These are phyloP conservation scores for Tuber brumale DNA, from an alignment of 495 filamentous ascomycete genomes.

Conservation along the genomic window DNA sequence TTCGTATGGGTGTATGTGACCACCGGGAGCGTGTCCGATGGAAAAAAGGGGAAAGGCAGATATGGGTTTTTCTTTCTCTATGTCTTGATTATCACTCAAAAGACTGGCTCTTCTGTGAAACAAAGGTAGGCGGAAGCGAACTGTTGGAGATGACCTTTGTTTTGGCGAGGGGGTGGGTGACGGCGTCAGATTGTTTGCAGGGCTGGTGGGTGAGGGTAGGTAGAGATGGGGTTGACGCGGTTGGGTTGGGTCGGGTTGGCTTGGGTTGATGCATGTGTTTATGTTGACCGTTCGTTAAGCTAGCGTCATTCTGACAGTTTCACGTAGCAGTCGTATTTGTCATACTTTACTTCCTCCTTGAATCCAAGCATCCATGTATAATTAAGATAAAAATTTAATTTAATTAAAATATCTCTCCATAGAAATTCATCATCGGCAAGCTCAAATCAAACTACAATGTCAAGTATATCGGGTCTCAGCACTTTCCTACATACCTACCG, in stretches of 20 bases:
- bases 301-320: not conserved
- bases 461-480: not conserved
- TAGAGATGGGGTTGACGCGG: not conserved
- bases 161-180: not conserved
- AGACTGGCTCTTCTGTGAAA: not conserved
- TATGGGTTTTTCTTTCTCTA: not conserved
- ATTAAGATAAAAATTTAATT: too few species aligned
- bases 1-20: not conserved
- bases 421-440: not conserved
- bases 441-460: not conserved
- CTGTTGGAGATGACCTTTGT: not conserved
- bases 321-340: not conserved
- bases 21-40: not conserved
- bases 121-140: not conserved
- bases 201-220: not conserved
- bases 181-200: not conserved
- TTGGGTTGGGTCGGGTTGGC: not conserved
- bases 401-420: not conserved
- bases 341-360: not conserved
- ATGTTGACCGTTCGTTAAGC: not conserved
- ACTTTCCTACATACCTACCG: not conserved
- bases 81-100: not conserved
- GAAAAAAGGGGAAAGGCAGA: not conserved
- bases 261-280: not conserved
- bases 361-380: not conserved